These are phyloP conservation scores for Schizophyllum commune DNA, from an alignment of 1,284 basidiomycete genomes.

Conservation along the genomic window DNA sequence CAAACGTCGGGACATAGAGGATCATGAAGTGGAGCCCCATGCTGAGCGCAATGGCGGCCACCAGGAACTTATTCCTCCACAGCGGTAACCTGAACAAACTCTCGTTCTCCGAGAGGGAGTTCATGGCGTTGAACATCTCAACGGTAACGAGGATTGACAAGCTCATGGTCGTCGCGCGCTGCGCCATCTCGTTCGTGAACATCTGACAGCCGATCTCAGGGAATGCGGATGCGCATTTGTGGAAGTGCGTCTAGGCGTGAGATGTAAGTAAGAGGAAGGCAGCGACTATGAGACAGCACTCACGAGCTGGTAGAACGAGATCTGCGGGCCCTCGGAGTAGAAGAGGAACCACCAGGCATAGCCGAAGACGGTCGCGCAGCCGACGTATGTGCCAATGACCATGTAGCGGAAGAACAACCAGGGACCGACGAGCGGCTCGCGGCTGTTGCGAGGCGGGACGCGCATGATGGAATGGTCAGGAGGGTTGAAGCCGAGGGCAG, in stretches of 20 bases:
- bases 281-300: constrained; percentile 27
- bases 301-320: constrained; percentile 88
- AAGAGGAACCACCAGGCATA: constrained; percentile 99
- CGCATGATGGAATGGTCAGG: constrained; percentile 96
- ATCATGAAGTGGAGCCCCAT: constrained; percentile 93
- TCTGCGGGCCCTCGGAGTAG: constrained; percentile 86
- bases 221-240: constrained; percentile 79
- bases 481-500: constrained; percentile 98
- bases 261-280: constrained; percentile 9
- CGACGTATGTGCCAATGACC: constrained; percentile 91
- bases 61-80: constrained; percentile 92
- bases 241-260: constrained; percentile 78
- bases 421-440: constrained; percentile 84
- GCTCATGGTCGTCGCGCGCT: constrained; percentile 91
- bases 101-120: constrained; percentile 98
- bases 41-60: constrained; percentile 79
- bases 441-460: constrained; percentile 80
- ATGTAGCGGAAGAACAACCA: constrained; percentile 97
- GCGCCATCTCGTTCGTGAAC: constrained; percentile 82
- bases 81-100: constrained; percentile 82
- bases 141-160: constrained; percentile 90
- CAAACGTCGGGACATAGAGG: constrained; percentile 92
- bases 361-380: constrained; percentile 90
- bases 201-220: constrained; percentile 89
- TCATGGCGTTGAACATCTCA: constrained; percentile 99